Conservation (phyloP, 192 early-diverging fungal genomes). For the Coemansia sp. region DNA sequence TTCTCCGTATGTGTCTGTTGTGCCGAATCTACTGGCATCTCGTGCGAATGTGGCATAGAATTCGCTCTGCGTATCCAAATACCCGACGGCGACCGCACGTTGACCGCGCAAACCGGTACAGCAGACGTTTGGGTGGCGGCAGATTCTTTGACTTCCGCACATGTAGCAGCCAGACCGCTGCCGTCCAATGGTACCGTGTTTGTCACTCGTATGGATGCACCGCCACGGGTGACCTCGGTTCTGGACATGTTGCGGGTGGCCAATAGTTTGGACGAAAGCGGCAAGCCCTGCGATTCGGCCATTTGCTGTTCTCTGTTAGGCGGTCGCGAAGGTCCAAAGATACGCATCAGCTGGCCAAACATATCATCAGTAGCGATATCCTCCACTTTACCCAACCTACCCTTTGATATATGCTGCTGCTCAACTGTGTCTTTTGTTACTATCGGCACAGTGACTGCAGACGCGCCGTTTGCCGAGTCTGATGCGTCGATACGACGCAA, state of each 20-base stretch:
- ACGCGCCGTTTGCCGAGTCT: no score
- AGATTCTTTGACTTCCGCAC: background rate
- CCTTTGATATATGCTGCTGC: no score
- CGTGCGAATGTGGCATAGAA: no score
- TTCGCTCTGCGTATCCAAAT: no score
- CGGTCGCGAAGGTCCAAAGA: conserved; percentile 35
- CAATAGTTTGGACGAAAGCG: conserved; percentile 40
- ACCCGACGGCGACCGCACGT: no score
- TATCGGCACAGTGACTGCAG: no score
- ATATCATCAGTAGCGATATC: conserved; percentile 13
- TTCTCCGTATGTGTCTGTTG: no score
- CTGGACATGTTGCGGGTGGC: background rate
- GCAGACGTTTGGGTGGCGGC: background rate
- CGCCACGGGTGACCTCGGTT: background rate
- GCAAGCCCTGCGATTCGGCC: conserved; percentile 50
- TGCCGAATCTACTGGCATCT: no score
- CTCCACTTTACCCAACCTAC: background rate
- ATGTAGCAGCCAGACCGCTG: background rate
- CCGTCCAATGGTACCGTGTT: conserved; percentile 4
- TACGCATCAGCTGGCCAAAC: conserved; percentile 31
- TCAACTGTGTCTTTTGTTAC: background rate
- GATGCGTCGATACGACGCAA: no score
- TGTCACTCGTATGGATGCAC: background rate
- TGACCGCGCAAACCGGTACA: background rate
- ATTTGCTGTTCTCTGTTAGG: conserved; percentile 33